Evolutionary conservation across 2,329 filamentous ascomycete genomes (phyloP).

Genomic region (Colletotrichum limetticola): DNA sequence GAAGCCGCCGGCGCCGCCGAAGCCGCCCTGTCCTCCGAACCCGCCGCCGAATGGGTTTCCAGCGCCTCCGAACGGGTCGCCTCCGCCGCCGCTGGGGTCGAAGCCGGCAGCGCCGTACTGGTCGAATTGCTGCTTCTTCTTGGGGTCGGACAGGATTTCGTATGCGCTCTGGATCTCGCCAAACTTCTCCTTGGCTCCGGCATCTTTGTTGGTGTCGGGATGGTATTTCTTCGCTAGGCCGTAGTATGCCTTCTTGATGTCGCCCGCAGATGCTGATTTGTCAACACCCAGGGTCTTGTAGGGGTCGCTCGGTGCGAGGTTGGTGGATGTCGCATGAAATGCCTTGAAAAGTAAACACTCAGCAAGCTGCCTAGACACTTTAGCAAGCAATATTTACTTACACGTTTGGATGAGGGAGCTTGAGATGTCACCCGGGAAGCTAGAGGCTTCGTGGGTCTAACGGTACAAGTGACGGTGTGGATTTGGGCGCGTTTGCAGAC

Average conservation of each 20-base stretch:
- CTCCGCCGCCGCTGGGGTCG: slow-evolving; percentile 76
- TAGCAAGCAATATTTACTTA: slow-evolving; percentile 20
- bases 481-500: slow-evolving; percentile 48
- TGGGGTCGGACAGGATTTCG: slow-evolving; percentile 89
- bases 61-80: slow-evolving; percentile 70
- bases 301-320: slow-evolving; percentile 75
- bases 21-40: slow-evolving; percentile 72
- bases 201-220: slow-evolving; percentile 97
- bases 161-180: slow-evolving; percentile 93
- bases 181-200: slow-evolving; percentile 93
- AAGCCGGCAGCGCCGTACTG: slow-evolving; percentile 90
- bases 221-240: slow-evolving; percentile 97
- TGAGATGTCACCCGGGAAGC: slow-evolving; percentile 45
- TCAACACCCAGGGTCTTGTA: slow-evolving; percentile 88
- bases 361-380: not conserved
- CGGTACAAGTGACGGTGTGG: slow-evolving; percentile 32
- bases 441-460: slow-evolving; percentile 27
- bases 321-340: slow-evolving; percentile 70
- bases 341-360: slow-evolving; percentile 45
- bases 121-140: slow-evolving; percentile 94
- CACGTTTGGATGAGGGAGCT: slow-evolving; percentile 34
- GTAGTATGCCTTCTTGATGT: slow-evolving; percentile 99
- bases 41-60: slow-evolving; percentile 71
- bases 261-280: slow-evolving; percentile 81
- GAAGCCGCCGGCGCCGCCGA: slow-evolving; percentile 80